Conservation (phyloP, 805 yeast genomes). For the Suhomyces sp. region DNA sequence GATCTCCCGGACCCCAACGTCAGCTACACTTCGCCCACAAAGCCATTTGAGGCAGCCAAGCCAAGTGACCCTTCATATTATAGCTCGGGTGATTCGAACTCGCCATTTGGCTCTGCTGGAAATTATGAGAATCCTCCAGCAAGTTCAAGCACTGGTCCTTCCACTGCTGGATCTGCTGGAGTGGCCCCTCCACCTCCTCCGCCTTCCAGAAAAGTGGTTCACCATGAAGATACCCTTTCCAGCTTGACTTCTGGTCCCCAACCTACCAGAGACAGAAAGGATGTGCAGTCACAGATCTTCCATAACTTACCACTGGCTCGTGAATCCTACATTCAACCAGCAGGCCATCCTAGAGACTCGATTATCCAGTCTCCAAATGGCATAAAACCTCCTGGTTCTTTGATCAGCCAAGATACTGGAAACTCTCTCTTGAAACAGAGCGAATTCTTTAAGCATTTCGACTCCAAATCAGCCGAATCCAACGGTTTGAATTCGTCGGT, state of each 20-base stretch:
- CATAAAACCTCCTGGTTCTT: constrained; percentile 11
- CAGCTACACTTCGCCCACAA: constrained; percentile 4
- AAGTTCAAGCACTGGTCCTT: background rate
- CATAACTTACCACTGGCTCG: constrained; percentile 43
- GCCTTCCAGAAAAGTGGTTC: constrained; percentile 51
- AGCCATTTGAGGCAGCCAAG: background rate
- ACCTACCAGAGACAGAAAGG: constrained; percentile 32
- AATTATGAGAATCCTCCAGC: background rate
- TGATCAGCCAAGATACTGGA: constrained; percentile 41
- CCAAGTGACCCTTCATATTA: background rate
- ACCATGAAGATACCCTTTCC: constrained; percentile 16
- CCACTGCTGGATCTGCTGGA: background rate
- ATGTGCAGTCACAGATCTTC: constrained; percentile 47
- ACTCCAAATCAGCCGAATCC: constrained; percentile 10
- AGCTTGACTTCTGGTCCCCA: background rate
- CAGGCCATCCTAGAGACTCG: constrained; percentile 32
- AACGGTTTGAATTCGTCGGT: constrained; percentile 75
- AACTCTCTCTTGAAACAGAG: constrained; percentile 47
- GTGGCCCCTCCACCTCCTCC: constrained; percentile 42
- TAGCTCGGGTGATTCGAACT: background rate
- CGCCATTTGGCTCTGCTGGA: background rate
- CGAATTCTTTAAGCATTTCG: constrained; percentile 41
- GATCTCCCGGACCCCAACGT: constrained; percentile 9
- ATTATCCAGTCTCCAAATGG: constrained; percentile 12
- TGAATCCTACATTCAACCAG: constrained; percentile 22